Conservation (phyloP, 2,329 filamentous ascomycete genomes). For the Diaporthe sp. region DNA sequence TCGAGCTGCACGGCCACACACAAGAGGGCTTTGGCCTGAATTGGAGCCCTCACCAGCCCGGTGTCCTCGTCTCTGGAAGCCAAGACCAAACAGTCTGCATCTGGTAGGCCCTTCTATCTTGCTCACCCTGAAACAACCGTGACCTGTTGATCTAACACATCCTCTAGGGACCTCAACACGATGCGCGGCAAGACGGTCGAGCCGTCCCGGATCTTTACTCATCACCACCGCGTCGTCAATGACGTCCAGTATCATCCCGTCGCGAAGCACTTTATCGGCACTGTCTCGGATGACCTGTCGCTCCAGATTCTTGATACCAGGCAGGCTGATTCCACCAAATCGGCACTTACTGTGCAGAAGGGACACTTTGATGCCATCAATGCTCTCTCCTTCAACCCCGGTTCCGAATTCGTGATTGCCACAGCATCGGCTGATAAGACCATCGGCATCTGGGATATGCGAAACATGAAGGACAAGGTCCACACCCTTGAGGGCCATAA, state of each 20-base stretch:
- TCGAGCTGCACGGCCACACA: conserved; percentile 87
- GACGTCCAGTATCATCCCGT: conserved; percentile 96
- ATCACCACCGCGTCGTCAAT: conserved; percentile 93
- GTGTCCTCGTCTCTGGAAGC: conserved; percentile 89
- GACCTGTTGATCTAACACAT: background rate
- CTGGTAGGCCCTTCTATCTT: conserved; percentile 72
- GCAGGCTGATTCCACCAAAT: conserved; percentile 73
- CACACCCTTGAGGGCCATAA: conserved; percentile 91
- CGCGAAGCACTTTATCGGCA: conserved; percentile 87
- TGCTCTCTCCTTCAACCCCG: conserved; percentile 93
- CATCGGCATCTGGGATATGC: conserved; percentile 94
- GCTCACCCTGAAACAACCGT: too few species aligned
- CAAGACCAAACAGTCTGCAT: conserved; percentile 93
- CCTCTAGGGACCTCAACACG: conserved; percentile 40
- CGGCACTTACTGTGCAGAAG: conserved; percentile 77
- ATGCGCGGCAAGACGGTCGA: conserved; percentile 76
- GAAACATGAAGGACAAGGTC: conserved; percentile 90
- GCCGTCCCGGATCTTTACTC: conserved; percentile 82
- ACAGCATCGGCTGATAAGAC: conserved; percentile 97
- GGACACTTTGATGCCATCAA: conserved; percentile 96
- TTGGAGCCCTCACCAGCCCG: conserved; percentile 89
- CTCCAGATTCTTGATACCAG: conserved; percentile 94
- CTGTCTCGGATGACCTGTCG: conserved; percentile 94
- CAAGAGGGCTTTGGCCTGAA: conserved; percentile 92
- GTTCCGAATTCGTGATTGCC: conserved; percentile 89